Conservation (phyloP, 169 alveolate genomes). For the Theileria orientalis region DNA sequence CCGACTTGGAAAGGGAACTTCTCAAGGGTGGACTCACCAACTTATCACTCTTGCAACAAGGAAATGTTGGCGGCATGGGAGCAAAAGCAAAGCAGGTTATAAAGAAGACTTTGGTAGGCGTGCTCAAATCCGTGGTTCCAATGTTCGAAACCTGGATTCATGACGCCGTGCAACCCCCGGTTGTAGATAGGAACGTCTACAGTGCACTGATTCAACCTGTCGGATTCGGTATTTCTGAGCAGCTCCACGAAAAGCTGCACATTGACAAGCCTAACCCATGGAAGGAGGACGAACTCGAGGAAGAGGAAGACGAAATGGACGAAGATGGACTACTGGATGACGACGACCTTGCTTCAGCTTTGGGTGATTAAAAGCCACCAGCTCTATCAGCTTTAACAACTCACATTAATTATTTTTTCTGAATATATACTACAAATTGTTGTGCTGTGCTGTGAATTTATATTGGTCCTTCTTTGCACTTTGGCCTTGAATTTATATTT, state of each 20-base stretch:
- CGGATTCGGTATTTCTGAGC: slow-evolving; percentile 54
- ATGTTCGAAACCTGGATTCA: slow-evolving; percentile 54
- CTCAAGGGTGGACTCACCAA: slow-evolving; percentile 12
- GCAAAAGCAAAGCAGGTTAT: slow-evolving; percentile 33
- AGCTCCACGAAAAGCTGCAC: slow-evolving; percentile 55
- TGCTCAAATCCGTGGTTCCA: slow-evolving; percentile 57
- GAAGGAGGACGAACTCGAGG: slow-evolving; percentile 37
- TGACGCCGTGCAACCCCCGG: slow-evolving; percentile 66
- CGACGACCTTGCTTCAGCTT: not conserved
- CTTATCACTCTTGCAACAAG: not conserved
- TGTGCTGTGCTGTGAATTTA: not conserved
- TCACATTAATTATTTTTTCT: not conserved
- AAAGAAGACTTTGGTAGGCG: slow-evolving; percentile 40
- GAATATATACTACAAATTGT: not conserved
- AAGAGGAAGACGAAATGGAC: slow-evolving; percentile 19
- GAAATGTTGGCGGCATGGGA: slow-evolving; percentile 16
- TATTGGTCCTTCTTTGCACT: too few relatives aligned
- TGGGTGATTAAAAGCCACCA: not conserved
- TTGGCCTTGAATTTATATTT: too few relatives aligned
- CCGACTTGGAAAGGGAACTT: slow-evolving; percentile 46
- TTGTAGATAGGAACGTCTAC: slow-evolving; percentile 52
- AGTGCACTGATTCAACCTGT: slow-evolving; percentile 50
- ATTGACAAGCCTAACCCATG: slow-evolving; percentile 19
- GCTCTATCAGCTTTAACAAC: not conserved
- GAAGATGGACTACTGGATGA: slow-evolving; percentile 4